Percentiles rank a stretch among this genome's conserved stretches.
Evolutionary conservation across 352 stramenopile genomes (phyloP).

Genomic region (Pythium grandisporangium): DNA sequence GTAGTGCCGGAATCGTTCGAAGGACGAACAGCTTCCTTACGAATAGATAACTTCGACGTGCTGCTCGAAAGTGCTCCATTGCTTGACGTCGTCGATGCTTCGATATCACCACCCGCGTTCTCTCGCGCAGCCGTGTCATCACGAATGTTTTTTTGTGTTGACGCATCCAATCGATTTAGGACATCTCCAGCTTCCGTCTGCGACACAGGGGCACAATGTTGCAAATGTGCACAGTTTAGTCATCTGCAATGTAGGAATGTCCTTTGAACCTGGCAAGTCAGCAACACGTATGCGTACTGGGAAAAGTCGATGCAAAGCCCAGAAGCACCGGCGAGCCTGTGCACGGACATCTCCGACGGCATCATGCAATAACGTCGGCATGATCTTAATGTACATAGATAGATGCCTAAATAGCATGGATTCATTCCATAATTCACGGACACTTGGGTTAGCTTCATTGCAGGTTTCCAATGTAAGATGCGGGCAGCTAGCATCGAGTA

Average conservation of each 20-base stretch:
- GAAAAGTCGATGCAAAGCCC: slow-evolving; percentile 63
- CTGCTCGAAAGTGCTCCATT: slow-evolving; percentile 4
- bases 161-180: slow-evolving; percentile 49
- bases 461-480: too few relatives aligned
- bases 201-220: neutral
- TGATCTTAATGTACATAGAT: slow-evolving; percentile 43
- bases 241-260: neutral
- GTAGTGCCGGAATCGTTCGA: too few relatives aligned
- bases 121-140: slow-evolving; percentile 9
- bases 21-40: too few relatives aligned
- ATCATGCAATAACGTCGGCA: slow-evolving; percentile 56
- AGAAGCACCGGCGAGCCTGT: slow-evolving; percentile 72
- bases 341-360: slow-evolving; percentile 65
- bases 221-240: neutral
- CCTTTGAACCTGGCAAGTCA: neutral
- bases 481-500: too few relatives aligned
- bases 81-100: slow-evolving; percentile 3
- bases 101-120: slow-evolving; percentile 4
- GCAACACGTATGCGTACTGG: slow-evolving; percentile 16
- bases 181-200: slow-evolving; percentile 43
- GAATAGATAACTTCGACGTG: slow-evolving; percentile 3
- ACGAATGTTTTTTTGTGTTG: slow-evolving; percentile 33
- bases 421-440: too few relatives aligned
- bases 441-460: too few relatives aligned
- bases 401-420: slow-evolving; percentile 22